Base-by-base conservation (phyloP, 2,329 filamentous ascomycete genomes). In the Pseudogymnoascus sp. region DNA sequence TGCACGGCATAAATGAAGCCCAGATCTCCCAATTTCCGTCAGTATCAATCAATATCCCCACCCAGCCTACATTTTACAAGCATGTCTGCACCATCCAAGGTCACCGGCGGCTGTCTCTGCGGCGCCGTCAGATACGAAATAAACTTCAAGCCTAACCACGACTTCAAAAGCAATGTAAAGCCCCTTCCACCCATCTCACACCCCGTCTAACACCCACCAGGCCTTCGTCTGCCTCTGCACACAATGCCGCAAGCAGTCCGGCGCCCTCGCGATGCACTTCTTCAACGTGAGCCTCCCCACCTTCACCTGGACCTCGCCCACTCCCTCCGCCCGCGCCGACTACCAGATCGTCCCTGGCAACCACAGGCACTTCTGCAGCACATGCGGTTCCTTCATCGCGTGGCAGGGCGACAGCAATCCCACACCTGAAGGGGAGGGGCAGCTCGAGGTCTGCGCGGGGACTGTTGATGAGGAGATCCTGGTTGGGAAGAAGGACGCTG, bases 91-190 rank as follows among this genome's bases (percentile, higher is more conserved):
- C 47, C 44, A 38, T 35, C 62, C 10, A 66, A 19, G 60, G 73
- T 83, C 66, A 78, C 76, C 0, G 82, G 81, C 40, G 81, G 82
- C 35, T 84, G 82, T 67, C 76, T 84, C 60, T 84, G 82, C 69
- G 75, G 74, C 59, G 74, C 75, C 19, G 72, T 84, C 44, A 77
- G 80, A 61, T 84, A 83, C 69, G 74, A 72, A 21, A 72, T 82
- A 44, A 74, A 75, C 28, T 82, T 84, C 64, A 76, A 80, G 0
- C 62, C 70, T 0, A 71, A 75, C 62, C 78, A 81, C 64, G 75
- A 82, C 65, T 83, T 81, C 65, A 65, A 70, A 64, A 69, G 67
- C 38, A 65, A 67, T 31, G 76, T 77, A 70, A 61, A 68, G 62
- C 17, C 40, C 64, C 61, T 3, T 21, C 62, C n/a, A 33, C 40